A percentile compares a stretch with the other conserved stretches of the same genome.
Conservation (phyloP, 441 rosid species). For the Metrosideros polymorpha region DNA sequence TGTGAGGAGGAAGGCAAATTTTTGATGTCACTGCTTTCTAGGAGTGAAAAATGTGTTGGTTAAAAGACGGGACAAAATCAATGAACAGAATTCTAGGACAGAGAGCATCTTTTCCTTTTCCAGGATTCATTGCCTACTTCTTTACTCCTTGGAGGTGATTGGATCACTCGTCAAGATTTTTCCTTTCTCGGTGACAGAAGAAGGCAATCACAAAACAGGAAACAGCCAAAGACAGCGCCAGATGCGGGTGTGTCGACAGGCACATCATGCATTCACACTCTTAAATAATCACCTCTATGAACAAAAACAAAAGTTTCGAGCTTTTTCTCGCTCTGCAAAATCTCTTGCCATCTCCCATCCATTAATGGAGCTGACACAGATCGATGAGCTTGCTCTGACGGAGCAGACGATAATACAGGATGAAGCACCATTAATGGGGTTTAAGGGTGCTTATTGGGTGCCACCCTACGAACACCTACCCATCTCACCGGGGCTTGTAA, state of each 20-base stretch:
- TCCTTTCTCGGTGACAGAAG: neutral
- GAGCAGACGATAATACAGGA: neutral
- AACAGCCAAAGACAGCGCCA: neutral
- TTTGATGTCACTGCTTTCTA: neutral
- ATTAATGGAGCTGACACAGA: neutral
- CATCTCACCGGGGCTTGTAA: too few relatives aligned
- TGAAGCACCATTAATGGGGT: neutral
- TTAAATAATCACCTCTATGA: neutral
- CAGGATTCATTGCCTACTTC: neutral
- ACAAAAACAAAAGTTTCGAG: neutral
- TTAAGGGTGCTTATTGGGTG: neutral
- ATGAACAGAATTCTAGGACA: neutral
- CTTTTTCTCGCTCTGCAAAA: neutral
- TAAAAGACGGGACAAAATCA: neutral
- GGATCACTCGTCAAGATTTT: neutral
- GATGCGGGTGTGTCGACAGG: neutral
- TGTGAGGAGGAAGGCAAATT: neutral
- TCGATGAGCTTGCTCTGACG: neutral
- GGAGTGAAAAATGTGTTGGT: neutral
- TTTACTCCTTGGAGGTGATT: neutral
- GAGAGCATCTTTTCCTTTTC: neutral
- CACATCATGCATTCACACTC: too few relatives aligned
- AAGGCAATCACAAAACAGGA: neutral
- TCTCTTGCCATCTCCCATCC: neutral
- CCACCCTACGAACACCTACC: neutral